Conservation (phyloP, 345 rosid genomes). For the Rhodomyrtus tomentosa region DNA sequence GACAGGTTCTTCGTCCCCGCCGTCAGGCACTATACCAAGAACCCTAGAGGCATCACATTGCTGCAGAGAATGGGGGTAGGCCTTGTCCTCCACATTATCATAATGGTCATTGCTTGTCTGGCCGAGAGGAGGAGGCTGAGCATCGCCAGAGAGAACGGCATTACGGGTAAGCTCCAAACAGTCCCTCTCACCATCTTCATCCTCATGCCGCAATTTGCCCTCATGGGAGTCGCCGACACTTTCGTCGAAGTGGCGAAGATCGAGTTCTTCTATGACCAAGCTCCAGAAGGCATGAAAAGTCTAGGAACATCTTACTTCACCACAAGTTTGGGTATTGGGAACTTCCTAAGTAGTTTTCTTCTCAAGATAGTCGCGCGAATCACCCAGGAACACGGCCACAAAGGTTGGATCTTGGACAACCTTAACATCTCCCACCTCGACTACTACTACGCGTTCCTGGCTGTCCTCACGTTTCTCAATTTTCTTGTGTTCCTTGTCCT, state of each 20-base stretch:
- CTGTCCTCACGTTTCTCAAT: slow-evolving; percentile 34
- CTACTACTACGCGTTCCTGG: slow-evolving; percentile 53
- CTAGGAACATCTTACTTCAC: slow-evolving; percentile 64
- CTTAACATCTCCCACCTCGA: slow-evolving; percentile 57
- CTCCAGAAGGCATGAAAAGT: slow-evolving; percentile 76
- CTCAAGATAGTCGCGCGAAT: slow-evolving; percentile 32
- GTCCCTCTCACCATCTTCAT: slow-evolving; percentile 52
- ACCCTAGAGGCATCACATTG: slow-evolving; percentile 66
- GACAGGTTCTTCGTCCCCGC: slow-evolving; percentile 41
- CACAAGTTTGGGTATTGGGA: slow-evolving; percentile 48
- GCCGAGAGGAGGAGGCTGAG: slow-evolving; percentile 50
- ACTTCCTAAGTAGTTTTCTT: slow-evolving; percentile 58
- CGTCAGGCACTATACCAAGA: slow-evolving; percentile 29
- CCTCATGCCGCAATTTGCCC: slow-evolving; percentile 62
- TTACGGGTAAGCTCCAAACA: slow-evolving; percentile 3
- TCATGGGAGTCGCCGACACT: slow-evolving; percentile 66
- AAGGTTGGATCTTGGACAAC: slow-evolving; percentile 67
- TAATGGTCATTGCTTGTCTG: slow-evolving; percentile 43
- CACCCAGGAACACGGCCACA: slow-evolving; percentile 30
- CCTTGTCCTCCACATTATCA: slow-evolving; percentile 27
- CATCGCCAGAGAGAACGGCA: slow-evolving; percentile 25
- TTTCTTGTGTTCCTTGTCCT: slow-evolving; percentile 43
- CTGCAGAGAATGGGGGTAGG: slow-evolving; percentile 78
- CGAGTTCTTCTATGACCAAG: slow-evolving; percentile 86
- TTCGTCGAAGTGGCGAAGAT: slow-evolving; percentile 69